A percentile compares a stretch with the other conserved stretches of the same genome.
phyloP scores from a whole-genome alignment of 371 early-diverging fungal species.

The Mycotypha africana region DNA sequence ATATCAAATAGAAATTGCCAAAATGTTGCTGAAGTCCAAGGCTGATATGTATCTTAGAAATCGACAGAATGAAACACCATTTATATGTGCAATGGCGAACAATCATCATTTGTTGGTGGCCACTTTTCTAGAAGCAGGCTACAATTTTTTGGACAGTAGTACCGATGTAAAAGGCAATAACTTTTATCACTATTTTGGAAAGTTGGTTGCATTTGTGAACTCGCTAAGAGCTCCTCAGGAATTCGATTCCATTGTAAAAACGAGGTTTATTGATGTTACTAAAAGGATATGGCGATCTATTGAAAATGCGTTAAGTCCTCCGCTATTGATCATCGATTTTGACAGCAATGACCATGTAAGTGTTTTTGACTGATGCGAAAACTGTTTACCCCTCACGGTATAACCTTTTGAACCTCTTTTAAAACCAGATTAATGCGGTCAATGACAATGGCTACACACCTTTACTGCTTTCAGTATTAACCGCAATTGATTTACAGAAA shows the following conservation, averaged over 20 bases:
- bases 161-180: conserved; percentile 19
- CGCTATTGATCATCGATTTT: neutral
- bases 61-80: conserved; percentile 34
- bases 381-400: too few relatives aligned
- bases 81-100: conserved; percentile 30
- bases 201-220: conserved; percentile 4
- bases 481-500: conserved; percentile 16
- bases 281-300: conserved; percentile 11
- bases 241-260: neutral
- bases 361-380: too few relatives aligned
- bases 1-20: conserved; percentile 19
- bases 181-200: conserved; percentile 35
- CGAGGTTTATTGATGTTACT: conserved; percentile 1
- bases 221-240: conserved; percentile 3
- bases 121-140: conserved; percentile 25
- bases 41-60: conserved; percentile 28
- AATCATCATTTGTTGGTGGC: conserved; percentile 23
- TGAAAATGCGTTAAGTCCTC: too few relatives aligned
- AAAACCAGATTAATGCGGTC: conserved; percentile 18
- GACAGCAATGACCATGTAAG: neutral
- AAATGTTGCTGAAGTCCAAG: conserved; percentile 20
- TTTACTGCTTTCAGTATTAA: conserved; percentile 10
- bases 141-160: conserved; percentile 20
- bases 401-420: too few relatives aligned
- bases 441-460: conserved; percentile 29